Evolutionary conservation across 352 stramenopile genomes (phyloP).

Genomic region (Saprolegnia parasitica): DNA sequence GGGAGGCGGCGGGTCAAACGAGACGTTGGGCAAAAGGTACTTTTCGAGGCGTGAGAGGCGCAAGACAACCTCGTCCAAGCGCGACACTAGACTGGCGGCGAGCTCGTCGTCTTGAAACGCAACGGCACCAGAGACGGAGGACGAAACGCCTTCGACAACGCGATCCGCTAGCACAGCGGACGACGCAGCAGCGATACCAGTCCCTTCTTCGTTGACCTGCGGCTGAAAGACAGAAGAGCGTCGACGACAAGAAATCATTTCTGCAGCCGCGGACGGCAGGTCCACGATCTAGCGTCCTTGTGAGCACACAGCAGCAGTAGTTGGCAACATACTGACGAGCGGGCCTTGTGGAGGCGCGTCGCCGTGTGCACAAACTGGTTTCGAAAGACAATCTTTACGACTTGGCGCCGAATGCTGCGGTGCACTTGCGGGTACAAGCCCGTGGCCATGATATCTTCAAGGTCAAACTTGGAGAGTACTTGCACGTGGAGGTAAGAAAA

Average conservation of each 20-base stretch:
- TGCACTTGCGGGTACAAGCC: conserved; percentile 22
- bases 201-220: not conserved
- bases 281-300: too few relatives aligned
- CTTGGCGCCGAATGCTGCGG: conserved; percentile 24
- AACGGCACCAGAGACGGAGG: not conserved
- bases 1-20: not conserved
- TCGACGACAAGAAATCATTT: too few relatives aligned
- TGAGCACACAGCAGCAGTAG: too few relatives aligned
- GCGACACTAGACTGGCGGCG: not conserved
- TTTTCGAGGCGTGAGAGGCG: conserved; percentile 17
- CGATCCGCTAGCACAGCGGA: not conserved
- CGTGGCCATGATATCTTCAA: conserved; percentile 22
- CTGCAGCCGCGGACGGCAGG: too few relatives aligned
- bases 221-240: not conserved
- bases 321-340: not conserved
- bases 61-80: conserved; percentile 12
- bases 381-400: conserved; percentile 18
- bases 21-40: conserved; percentile 20
- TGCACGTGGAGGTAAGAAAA: conserved; percentile 26
- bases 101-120: conserved; percentile 5
- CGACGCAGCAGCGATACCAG: not conserved
- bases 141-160: conserved; percentile 13
- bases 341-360: not conserved
- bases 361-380: conserved; percentile 24
- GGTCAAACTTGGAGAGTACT: conserved; percentile 26